A percentile compares a stretch with the other conserved stretches of the same genome.
Conservation (phyloP, 345 rosid genomes). For the Brassica incana region DNA sequence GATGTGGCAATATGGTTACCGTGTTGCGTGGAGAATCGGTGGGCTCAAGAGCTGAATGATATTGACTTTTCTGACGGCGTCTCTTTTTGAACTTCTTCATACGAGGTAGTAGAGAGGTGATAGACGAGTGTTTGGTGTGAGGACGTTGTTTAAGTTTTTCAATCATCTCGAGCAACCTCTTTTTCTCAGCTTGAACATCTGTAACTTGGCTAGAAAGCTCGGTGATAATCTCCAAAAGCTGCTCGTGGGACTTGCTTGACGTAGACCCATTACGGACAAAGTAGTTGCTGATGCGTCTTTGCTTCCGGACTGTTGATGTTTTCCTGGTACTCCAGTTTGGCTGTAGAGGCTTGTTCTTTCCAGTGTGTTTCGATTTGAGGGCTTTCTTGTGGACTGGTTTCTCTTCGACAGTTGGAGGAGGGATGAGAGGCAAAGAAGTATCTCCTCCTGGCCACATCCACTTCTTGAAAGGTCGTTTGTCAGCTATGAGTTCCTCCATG, state of each 20-base stretch:
- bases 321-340: neutral
- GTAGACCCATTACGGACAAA: neutral
- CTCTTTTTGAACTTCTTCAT: no score
- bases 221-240: neutral
- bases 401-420: neutral
- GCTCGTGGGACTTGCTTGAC: neutral
- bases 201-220: neutral
- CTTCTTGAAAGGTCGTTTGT: neutral
- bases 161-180: no score
- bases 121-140: no score
- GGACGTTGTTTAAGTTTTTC: no score
- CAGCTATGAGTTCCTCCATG: neutral
- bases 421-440: neutral
- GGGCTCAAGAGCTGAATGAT: no score
- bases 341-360: neutral
- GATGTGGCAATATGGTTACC: no score
- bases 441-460: neutral
- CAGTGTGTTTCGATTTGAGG: neutral
- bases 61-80: no score
- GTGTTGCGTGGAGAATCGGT: no score
- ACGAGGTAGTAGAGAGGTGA: no score
- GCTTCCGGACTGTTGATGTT: neutral
- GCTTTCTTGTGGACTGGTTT: neutral
- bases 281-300: neutral
- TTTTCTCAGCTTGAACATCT: neutral